Evolutionary conservation across 106 monocot genomes (phyloP), one percentile per base, ranked within the genome.

Genomic region (Amphibolis antarctica): DNA sequence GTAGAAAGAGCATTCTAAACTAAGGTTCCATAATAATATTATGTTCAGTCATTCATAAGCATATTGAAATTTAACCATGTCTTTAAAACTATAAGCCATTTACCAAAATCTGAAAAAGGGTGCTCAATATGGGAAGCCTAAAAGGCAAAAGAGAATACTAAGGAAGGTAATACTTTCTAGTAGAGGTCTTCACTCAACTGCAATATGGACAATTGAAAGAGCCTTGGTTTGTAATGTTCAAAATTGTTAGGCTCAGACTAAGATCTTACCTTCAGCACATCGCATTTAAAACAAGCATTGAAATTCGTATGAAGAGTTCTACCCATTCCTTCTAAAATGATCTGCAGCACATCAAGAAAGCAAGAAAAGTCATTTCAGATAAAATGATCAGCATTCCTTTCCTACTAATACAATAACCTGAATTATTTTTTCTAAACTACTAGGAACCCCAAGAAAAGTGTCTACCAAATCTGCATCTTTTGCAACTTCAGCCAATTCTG

Each of bases 291-390:
- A 18, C 63, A 71, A 44, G 85, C 91, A 74, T 98, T 91, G 67
- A 82, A 82, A 82, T 98, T 98, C 5, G 98, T 98, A 57, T 98
- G 91, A 60, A 98, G 82, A 48, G 98, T 53, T 71, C 98, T 75
- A 10, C 98, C 98, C 98, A 98, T 98, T 24, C 98, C 98, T 79
- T 98, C 98, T 19, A 98, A 66, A 70, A 98, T 81, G 55, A 98
- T 61, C 98, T 98, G 19, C 50, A 50, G 26, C 4, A 49, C 42
- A 43, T 66, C 17, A 66, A 66, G 30, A 53, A 66, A 49, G 44
- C 20, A 27, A 63, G 10, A 18, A 42, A 19, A 42, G 18, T 3
- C 28, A 12, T 10, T 29, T 21, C n/a, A 29, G 11, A 42, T 60
- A 9, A 15, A 5, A 42, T 10, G 18, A 42, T 42, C 12, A 29